These are phyloP conservation scores for Colletotrichum melonis DNA, from an alignment of 2,329 filamentous ascomycete species.

Conservation along the genomic window DNA sequence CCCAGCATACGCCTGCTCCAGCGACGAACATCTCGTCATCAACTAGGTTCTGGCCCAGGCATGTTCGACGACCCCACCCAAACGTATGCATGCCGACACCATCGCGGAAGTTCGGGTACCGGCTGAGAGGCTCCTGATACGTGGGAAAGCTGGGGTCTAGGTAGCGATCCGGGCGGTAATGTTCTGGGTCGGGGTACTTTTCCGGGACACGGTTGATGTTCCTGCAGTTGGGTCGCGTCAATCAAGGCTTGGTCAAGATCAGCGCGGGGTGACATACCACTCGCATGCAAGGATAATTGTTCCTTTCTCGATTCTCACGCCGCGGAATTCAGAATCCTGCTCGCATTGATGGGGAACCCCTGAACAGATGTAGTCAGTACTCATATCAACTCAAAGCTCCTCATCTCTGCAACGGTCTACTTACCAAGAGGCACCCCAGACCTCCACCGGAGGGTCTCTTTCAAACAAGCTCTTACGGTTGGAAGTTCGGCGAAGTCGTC, in stretches of 20 bases:
- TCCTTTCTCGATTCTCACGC: conserved; percentile 59
- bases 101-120: conserved; percentile 71
- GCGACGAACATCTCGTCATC: conserved; percentile 68
- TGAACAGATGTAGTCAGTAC: conserved; percentile 31
- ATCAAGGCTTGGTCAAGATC: not conserved
- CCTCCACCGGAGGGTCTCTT: conserved; percentile 69
- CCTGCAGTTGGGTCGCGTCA: conserved; percentile 44
- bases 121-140: conserved; percentile 72
- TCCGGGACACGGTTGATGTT: conserved; percentile 67
- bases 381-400: not conserved
- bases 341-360: conserved; percentile 63
- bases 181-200: conserved; percentile 73
- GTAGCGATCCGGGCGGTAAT: conserved; percentile 71
- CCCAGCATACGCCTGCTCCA: conserved; percentile 61
- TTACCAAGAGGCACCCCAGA: conserved; percentile 64
- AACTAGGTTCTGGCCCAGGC: conserved; percentile 71
- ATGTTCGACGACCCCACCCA: conserved; percentile 72
- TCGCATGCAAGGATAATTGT: conserved; percentile 62
- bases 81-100: conserved; percentile 71
- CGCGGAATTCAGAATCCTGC: conserved; percentile 56
- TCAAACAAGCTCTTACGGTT: conserved; percentile 64
- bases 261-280: conserved; percentile 50
- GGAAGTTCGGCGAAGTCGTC: conserved; percentile 62
- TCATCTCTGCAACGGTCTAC: conserved; percentile 24
- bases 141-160: conserved; percentile 72